Evolutionary conservation across 768 basidiomycete species (phyloP).

Genomic region (Podaxis mareebaensis): DNA sequence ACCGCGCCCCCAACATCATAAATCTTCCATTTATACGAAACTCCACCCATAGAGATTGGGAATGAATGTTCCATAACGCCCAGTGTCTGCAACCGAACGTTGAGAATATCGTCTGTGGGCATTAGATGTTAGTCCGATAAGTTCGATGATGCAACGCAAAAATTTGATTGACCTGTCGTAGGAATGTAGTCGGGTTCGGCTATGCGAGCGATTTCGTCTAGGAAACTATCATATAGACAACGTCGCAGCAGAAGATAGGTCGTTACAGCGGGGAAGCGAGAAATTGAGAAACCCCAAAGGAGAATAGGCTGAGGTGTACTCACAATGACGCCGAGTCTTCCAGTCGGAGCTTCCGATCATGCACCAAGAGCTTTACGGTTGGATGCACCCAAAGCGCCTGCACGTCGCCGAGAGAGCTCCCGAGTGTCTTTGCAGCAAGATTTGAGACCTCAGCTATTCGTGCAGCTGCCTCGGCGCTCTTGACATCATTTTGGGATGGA

Average conservation of each 20-base stretch:
- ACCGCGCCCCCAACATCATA: constrained; percentile 87
- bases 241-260: constrained; percentile 2
- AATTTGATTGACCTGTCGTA: constrained; percentile 51
- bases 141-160: not conserved
- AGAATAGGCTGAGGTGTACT: constrained; percentile 25
- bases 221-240: constrained; percentile 50
- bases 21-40: constrained; percentile 71
- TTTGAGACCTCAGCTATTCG: constrained; percentile 38
- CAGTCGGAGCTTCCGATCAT: constrained; percentile 59
- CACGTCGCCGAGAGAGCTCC: constrained; percentile 51
- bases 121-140: not conserved
- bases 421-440: constrained; percentile 57
- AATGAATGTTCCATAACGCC: constrained; percentile 80
- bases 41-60: constrained; percentile 62
- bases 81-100: constrained; percentile 77
- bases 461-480: constrained; percentile 29
- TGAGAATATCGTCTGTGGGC: constrained; percentile 67
- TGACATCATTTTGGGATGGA: constrained; percentile 17
- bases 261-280: constrained; percentile 14
- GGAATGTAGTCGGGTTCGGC: constrained; percentile 71
- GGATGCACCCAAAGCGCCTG: constrained; percentile 70
- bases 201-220: constrained; percentile 65
- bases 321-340: constrained; percentile 81
- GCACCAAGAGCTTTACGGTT: constrained; percentile 57
- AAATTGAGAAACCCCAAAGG: not conserved